A percentile compares a stretch with the other conserved stretches of the same genome.
phyloP scores from a whole-genome alignment of 208 protist species.

The Entamoeba histolytica region DNA sequence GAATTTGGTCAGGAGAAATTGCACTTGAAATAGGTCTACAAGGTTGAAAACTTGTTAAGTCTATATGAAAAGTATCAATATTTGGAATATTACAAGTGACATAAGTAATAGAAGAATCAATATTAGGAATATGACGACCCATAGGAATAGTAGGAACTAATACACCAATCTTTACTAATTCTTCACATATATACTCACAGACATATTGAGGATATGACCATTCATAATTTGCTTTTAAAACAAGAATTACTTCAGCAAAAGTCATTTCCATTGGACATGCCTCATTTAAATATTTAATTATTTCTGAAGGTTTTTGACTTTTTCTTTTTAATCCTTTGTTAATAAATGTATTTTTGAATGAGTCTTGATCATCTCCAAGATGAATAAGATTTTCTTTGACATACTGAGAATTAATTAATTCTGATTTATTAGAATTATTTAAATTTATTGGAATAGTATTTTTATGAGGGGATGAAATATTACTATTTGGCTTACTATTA shows the following conservation, averaged over 20 bases:
- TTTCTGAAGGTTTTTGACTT: neutral
- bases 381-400: neutral
- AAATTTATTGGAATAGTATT: neutral
- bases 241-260: neutral
- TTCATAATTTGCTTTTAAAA: neutral
- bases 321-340: neutral
- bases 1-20: neutral
- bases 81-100: neutral
- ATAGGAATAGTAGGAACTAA: neutral
- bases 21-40: neutral
- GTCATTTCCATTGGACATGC: neutral
- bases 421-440: neutral
- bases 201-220: neutral
- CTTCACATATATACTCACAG: neutral
- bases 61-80: neutral
- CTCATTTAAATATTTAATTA: neutral
- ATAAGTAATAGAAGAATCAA: neutral
- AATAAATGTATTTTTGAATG: neutral
- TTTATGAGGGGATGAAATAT: neutral
- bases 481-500: too few relatives aligned
- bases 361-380: neutral
- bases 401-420: neutral
- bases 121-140: neutral
- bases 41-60: neutral
- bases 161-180: neutral